Conservation (phyloP, 129 eudicot species). For the Arctium lappa region DNA sequence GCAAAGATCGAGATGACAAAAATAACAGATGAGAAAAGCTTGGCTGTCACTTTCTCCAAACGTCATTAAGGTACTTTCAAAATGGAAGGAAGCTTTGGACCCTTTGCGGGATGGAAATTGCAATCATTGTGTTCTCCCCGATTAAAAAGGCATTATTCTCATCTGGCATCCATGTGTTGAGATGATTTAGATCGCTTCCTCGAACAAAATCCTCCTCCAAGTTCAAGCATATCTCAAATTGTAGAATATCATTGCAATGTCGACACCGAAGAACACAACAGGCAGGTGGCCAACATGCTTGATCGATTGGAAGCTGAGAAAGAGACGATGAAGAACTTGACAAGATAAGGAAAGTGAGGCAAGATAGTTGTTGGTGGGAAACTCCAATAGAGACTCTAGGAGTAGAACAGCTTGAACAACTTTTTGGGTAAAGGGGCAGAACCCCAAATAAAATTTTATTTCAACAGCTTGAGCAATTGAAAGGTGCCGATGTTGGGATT, state of each 20-base stretch:
- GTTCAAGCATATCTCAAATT: neutral
- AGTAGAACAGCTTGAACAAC: neutral
- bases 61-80: neutral
- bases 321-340: neutral
- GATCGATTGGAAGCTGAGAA: neutral
- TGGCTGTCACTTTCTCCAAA: constrained; percentile 12
- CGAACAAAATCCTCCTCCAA: neutral
- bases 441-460: neutral
- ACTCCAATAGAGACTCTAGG: neutral
- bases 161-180: neutral
- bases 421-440: neutral
- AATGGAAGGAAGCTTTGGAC: constrained; percentile 11
- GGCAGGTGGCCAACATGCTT: neutral
- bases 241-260: neutral
- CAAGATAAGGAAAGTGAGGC: neutral
- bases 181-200: neutral
- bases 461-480: neutral
- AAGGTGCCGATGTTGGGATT: neutral
- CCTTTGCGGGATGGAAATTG: neutral
- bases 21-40: neutral
- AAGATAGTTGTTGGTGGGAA: neutral
- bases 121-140: neutral
- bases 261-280: neutral
- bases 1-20: neutral
- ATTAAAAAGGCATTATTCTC: constrained; percentile 1